Evolutionary conservation across 192 early-diverging fungal species (phyloP).

Genomic region (Piromyces finnis): DNA sequence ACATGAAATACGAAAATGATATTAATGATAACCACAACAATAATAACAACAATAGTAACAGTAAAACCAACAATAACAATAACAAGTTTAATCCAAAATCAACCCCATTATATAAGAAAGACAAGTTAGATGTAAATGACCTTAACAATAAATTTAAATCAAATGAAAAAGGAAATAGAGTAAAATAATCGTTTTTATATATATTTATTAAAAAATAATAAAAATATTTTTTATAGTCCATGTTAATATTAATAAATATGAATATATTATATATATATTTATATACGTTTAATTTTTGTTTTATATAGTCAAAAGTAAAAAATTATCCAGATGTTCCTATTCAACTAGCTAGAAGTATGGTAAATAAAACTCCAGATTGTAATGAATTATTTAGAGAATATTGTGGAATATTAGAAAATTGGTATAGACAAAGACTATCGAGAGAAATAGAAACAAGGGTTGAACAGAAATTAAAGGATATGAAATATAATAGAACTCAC

Average conservation of each 20-base stretch:
- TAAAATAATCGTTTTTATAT: background rate
- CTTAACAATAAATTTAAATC: background rate
- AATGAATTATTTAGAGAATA: background rate
- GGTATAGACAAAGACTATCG: background rate
- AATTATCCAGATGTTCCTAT: background rate
- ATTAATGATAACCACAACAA: background rate
- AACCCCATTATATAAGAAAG: background rate
- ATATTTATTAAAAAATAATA: too few relatives aligned
- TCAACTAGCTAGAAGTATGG: background rate
- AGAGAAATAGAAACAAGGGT: background rate
- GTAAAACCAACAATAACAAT: background rate
- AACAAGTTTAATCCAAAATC: background rate
- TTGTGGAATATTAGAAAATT: background rate
- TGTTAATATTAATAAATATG: too few relatives aligned
- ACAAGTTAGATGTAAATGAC: background rate
- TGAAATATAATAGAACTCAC: background rate
- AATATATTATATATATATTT: too few relatives aligned
- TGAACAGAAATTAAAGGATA: background rate
- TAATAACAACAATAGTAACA: background rate
- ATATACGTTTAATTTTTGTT: too few relatives aligned
- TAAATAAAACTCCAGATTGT: background rate
- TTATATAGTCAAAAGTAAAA: background rate
- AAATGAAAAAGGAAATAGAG: background rate
- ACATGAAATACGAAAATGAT: background rate
- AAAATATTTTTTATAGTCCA: too few relatives aligned